Evolutionary conservation across 352 stramenopile species (phyloP).

Genomic region (Phytophthora brassicae): DNA sequence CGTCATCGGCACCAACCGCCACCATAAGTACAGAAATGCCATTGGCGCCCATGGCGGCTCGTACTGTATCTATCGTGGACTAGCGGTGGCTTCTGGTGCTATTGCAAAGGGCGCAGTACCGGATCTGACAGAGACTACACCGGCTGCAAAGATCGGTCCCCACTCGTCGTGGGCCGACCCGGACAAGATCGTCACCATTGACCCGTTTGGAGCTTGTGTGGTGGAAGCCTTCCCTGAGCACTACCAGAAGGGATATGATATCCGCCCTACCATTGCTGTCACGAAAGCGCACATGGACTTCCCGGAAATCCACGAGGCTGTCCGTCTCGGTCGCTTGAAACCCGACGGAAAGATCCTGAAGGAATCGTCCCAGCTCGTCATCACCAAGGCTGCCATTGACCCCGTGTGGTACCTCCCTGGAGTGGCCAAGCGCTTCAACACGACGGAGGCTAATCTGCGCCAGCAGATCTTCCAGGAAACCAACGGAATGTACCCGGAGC

Average conservation of each 20-base stretch:
- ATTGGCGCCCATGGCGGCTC: slow-evolving; percentile 98
- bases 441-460: slow-evolving; percentile 93
- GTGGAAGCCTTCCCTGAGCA: slow-evolving; percentile 91
- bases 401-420: slow-evolving; percentile 99
- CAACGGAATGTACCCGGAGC: slow-evolving; percentile 99
- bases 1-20: slow-evolving; percentile 95
- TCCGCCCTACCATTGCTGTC: slow-evolving; percentile 97
- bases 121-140: slow-evolving; percentile 92
- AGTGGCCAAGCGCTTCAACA: slow-evolving; percentile 98
- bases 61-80: slow-evolving; percentile 98
- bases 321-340: slow-evolving; percentile 92
- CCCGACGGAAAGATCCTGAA: slow-evolving; percentile 97
- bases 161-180: slow-evolving; percentile 95
- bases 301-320: slow-evolving; percentile 97
- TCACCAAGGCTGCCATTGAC: slow-evolving; percentile 98
- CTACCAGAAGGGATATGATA: slow-evolving; percentile 97
- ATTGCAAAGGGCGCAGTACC: slow-evolving; percentile 67
- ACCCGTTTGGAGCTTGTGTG: slow-evolving; percentile 79
- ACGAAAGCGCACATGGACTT: slow-evolving; percentile 98
- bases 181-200: slow-evolving; percentile 91
- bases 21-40: slow-evolving; percentile 96
- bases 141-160: slow-evolving; percentile 97
- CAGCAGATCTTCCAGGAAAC: slow-evolving; percentile 99
- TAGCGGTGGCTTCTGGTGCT: slow-evolving; percentile 90
- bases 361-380: slow-evolving; percentile 88